Conservation (phyloP, 805 yeast species). For the Teunomyces funiuensis region DNA sequence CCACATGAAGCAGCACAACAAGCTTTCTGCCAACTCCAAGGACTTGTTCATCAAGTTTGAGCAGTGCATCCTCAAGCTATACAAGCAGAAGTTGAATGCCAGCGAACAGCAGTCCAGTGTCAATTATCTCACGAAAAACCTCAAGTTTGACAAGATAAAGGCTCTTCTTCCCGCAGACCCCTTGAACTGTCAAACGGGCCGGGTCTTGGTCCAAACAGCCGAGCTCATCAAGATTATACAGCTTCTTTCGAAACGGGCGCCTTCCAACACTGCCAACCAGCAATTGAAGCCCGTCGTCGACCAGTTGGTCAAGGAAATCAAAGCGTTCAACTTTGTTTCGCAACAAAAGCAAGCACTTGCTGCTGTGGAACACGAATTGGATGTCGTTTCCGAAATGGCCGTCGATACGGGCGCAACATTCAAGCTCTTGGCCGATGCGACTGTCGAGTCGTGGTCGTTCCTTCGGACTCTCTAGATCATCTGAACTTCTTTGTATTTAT, state of each 20-base stretch:
- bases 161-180: slow-evolving; percentile 12
- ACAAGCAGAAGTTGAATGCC: slow-evolving; percentile 19
- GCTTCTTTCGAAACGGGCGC: slow-evolving; percentile 12
- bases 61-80: slow-evolving; percentile 25
- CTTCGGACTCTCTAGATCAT: slow-evolving; percentile 3
- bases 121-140: slow-evolving; percentile 31
- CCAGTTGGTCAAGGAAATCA: slow-evolving; percentile 15
- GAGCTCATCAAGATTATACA: slow-evolving; percentile 11
- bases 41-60: slow-evolving; percentile 26
- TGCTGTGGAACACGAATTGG: slow-evolving; percentile 5
- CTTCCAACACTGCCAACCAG: slow-evolving; percentile 12
- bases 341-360: slow-evolving; percentile 5
- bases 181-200: slow-evolving; percentile 19
- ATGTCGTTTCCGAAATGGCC: not conserved
- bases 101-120: slow-evolving; percentile 22
- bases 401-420: slow-evolving; percentile 2
- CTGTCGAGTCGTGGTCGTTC: slow-evolving; percentile 5
- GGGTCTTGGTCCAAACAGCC: slow-evolving; percentile 13
- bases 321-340: slow-evolving; percentile 6
- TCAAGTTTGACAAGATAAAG: slow-evolving; percentile 28
- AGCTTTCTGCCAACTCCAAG: slow-evolving; percentile 22
- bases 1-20: slow-evolving; percentile 25
- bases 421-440: slow-evolving; percentile 5
- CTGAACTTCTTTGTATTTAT: slow-evolving; percentile 9
- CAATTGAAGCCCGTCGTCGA: slow-evolving; percentile 10